Evolutionary conservation across 2,329 filamentous ascomycete genomes (phyloP), one percentile per base, ranked within the genome.

Genomic region (Fusarium chuoi): DNA sequence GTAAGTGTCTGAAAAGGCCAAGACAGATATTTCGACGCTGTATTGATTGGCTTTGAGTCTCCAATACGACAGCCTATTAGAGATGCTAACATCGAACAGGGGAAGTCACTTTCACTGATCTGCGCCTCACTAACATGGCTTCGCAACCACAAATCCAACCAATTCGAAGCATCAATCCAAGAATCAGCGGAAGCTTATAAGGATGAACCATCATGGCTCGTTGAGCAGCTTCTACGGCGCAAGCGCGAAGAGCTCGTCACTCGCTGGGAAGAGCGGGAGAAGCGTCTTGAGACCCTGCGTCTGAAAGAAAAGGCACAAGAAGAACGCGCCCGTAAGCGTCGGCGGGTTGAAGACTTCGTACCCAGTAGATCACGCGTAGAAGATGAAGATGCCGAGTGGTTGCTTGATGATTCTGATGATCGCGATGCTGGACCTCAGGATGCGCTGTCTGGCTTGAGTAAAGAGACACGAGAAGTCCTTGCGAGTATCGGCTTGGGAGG

Each of bases 121-220:
- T 98, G 95, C 80, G 93, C 92, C 45, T 92, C 95, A 11, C 82
- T 98, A 78, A 97, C 95, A 6, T 98, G 95, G 95, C 86, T 98
- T n/a, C 91, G 95, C 54, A 89, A 94, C 64, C 89, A 95, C 83
- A 96, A 97, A 81, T 90, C 82, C 80, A 85, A 78, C 75, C 81
- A 69, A 82, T 92, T 85, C 82, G 92, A 85, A 81, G 87, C 79
- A 73, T 87, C 77, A 51, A 88, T 86, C 65, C 86, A 81, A 65
- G 82, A 78, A 65, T 87, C 81, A 54, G 85, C 81, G 5, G 79
- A 83, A 2, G 77, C 82, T 4, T 85, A 85, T 73, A 83, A 90
- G 63, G 92, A 93, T 74, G 94, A 97, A 77, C 94, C 94, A 0
- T 89, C 91, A 4, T 98, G 95, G 95, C 92, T 98, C 77, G 81